phyloP scores from a whole-genome alignment of 2,329 filamentous ascomycete species.

The Talaromyces verruculosus region DNA sequence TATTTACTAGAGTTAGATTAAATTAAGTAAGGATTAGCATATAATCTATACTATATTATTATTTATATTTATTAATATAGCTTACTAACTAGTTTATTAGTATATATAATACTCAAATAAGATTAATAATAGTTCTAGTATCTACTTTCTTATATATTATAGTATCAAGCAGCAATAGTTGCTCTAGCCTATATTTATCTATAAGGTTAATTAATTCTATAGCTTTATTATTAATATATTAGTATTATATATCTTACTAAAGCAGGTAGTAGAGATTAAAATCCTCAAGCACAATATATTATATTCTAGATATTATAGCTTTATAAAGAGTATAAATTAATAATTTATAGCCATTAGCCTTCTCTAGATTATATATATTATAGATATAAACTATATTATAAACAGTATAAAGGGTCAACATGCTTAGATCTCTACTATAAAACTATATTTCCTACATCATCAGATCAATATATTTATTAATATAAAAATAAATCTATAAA shows the following conservation, averaged over 20 bases:
- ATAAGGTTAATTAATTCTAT: not conserved
- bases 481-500: too few relatives aligned
- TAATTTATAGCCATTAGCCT: not conserved
- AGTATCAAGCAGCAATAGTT: not conserved
- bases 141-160: not conserved
- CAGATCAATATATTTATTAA: too few relatives aligned
- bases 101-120: not conserved
- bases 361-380: not conserved
- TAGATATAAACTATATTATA: not conserved
- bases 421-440: not conserved
- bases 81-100: not conserved
- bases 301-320: not conserved
- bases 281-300: not conserved
- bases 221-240: not conserved
- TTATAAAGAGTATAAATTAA: not conserved
- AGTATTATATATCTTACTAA: not conserved
- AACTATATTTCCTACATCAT: not conserved
- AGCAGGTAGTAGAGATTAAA: not conserved
- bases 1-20: not conserved
- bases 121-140: not conserved
- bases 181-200: not conserved
- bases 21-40: not conserved
- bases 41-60: not conserved
- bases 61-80: not conserved
- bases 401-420: not conserved